Conservation (phyloP, 148 eudicot species). For the Chenopodium album region DNA sequence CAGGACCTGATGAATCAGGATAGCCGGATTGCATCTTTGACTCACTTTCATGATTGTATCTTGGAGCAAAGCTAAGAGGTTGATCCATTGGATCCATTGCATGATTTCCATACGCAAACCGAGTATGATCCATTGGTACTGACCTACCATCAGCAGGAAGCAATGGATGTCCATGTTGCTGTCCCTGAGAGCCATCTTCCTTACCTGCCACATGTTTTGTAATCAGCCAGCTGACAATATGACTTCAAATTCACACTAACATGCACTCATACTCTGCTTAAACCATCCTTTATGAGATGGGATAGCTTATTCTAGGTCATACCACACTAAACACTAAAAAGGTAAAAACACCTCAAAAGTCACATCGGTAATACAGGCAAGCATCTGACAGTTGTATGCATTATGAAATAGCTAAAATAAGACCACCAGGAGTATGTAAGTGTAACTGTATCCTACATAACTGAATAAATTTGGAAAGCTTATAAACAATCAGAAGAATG, state of each 20-base stretch:
- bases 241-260: background rate
- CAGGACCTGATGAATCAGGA: conserved; percentile 40
- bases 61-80: conserved; percentile 69
- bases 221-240: conserved; percentile 20
- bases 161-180: conserved; percentile 45
- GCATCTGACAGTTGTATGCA: background rate
- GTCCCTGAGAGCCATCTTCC: conserved; percentile 44
- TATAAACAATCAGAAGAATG: background rate
- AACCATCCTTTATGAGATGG: background rate
- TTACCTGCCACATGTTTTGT: conserved; percentile 53
- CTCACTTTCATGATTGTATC: conserved; percentile 55
- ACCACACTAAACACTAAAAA: background rate
- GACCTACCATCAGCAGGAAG: conserved; percentile 44
- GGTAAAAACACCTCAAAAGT: background rate
- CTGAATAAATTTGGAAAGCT: background rate
- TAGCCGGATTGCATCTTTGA: conserved; percentile 44
- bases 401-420: background rate
- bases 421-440: background rate
- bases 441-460: background rate
- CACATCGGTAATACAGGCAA: background rate
- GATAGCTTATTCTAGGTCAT: background rate
- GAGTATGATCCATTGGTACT: conserved; percentile 45
- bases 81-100: conserved; percentile 50
- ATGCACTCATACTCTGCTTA: background rate
- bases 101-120: conserved; percentile 44